These are phyloP conservation scores for Babesia sp. DNA, from an alignment of 169 alveolate genomes.

Conservation along the genomic window DNA sequence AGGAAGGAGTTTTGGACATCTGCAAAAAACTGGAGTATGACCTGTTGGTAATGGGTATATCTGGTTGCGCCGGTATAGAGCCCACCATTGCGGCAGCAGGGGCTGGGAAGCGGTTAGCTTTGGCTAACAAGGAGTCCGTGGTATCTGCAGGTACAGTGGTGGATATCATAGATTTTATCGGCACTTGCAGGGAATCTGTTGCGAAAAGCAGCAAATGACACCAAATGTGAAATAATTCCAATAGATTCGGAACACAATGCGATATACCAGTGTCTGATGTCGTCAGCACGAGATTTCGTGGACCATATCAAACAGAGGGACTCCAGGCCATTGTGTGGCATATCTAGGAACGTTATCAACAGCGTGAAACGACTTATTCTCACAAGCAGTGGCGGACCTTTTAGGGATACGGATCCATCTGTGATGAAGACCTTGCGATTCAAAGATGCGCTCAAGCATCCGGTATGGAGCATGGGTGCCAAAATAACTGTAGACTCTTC, in stretches of 20 bases:
- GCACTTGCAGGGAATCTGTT: slow-evolving; percentile 15
- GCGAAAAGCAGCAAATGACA: slow-evolving; percentile 45
- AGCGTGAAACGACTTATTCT: slow-evolving; percentile 62
- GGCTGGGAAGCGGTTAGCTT: slow-evolving; percentile 77
- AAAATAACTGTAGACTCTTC: slow-evolving; percentile 86
- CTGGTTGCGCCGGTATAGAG: slow-evolving; percentile 84
- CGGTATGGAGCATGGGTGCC: slow-evolving; percentile 86
- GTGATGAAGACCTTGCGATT: slow-evolving; percentile 53
- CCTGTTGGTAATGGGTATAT: slow-evolving; percentile 78
- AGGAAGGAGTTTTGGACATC: slow-evolving; percentile 65
- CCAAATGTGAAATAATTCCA: slow-evolving; percentile 66
- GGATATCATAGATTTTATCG: slow-evolving; percentile 10
- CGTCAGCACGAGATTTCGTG: slow-evolving; percentile 36
- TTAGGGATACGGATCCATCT: slow-evolving; percentile 53
- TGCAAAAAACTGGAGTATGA: slow-evolving; percentile 69
- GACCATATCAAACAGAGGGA: slow-evolving; percentile 36
- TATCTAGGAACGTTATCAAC: slow-evolving; percentile 30
- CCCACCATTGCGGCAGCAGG: slow-evolving; percentile 83
- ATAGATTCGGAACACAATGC: slow-evolving; percentile 88
- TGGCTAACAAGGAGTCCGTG: slow-evolving; percentile 84
- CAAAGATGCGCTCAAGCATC: slow-evolving; percentile 73
- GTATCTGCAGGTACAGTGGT: slow-evolving; percentile 79
- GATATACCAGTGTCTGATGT: slow-evolving; percentile 77
- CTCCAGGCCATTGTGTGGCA: slow-evolving; percentile 30
- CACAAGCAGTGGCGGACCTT: slow-evolving; percentile 80